phyloP scores from a whole-genome alignment of 2,329 filamentous ascomycete species.

The Colletotrichum karsti region DNA sequence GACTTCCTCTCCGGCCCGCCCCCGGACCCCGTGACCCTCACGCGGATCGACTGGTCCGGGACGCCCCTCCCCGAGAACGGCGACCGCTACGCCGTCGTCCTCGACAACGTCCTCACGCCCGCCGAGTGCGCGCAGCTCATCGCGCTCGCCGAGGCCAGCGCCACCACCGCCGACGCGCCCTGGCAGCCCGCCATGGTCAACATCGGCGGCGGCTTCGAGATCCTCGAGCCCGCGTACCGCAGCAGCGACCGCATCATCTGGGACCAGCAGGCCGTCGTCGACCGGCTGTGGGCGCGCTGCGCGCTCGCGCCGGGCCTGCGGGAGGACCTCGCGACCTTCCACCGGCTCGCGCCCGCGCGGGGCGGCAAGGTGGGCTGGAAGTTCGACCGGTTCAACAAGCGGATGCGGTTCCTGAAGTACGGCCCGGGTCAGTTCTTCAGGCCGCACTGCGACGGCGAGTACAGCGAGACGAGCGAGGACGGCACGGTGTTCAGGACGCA shows the following conservation, averaged over 20 bases:
- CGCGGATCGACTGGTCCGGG: constrained; percentile 60
- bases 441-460: constrained; percentile 74
- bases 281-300: constrained; percentile 71
- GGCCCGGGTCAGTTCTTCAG: constrained; percentile 77
- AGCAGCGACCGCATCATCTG: constrained; percentile 82
- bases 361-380: constrained; percentile 40
- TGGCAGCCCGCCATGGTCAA: constrained; percentile 79
- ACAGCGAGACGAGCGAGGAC: constrained; percentile 58
- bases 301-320: constrained; percentile 47
- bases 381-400: constrained; percentile 70
- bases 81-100: constrained; percentile 61
- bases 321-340: constrained; percentile 47
- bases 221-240: constrained; percentile 64
- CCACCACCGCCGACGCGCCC: constrained; percentile 51
- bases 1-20: constrained; percentile 51
- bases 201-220: constrained; percentile 68
- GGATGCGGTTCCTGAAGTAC: constrained; percentile 81
- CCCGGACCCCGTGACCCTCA: constrained; percentile 49
- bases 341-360: constrained; percentile 29
- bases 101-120: constrained; percentile 65
- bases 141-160: constrained; percentile 58
- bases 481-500: constrained; percentile 52
- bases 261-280: constrained; percentile 70
- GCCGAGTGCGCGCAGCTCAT: constrained; percentile 68
- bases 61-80: constrained; percentile 60